Base-by-base conservation (phyloP, 192 early-diverging fungal species). In the Obelidium mucronatum region DNA sequence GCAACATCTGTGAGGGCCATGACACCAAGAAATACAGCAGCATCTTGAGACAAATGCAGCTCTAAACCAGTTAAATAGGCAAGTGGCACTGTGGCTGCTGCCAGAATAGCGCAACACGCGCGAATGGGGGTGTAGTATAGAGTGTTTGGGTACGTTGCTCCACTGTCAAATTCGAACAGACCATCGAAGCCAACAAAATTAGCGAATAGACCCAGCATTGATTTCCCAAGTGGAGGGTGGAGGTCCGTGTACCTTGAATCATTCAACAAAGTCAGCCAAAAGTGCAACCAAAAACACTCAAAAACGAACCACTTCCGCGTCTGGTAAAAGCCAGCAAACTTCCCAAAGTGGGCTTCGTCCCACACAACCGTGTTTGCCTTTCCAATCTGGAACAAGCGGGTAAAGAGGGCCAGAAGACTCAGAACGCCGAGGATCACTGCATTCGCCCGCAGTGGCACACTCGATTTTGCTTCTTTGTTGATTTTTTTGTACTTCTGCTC, bases 151-250 rank as follows among this genome's bases (percentile, higher is more conserved):
- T 97, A 98, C 24, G 66, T 67, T 0, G 78, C 77, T 4, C 93
- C 93, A 3, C 93, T 94, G 19, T 91, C 88, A 74, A 98, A 99
- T 3, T 82, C 85, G 73, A 96, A 98, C 1, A 83, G 79, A 0
- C 96, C 97, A 80, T 98, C 87, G 73, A 91, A 97, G 0, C 95
- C 93, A 17, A 89, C 92, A 37, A 99, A 64, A 0, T 88, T 63
- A 42, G 93, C 97, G 2, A 95, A 90, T 17, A 97, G 80, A 0
- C 91, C 96, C 28, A 96, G 88, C 30, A 99, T 82, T 85, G 98
- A 97, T 86, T 99, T 99, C 40, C 97, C 97, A 59, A 97, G 82
- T 3, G 97, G 96, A 31, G 97, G 97, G 76, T 99, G 98, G 1
- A 99, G 95, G 84, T 99, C 98, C 76, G 94, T 95, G 77, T 97